Percentiles rank a stretch among this genome's conserved stretches.
phyloP scores from a whole-genome alignment of 352 stramenopile genomes.

The Poterioochromonas sp. region DNA sequence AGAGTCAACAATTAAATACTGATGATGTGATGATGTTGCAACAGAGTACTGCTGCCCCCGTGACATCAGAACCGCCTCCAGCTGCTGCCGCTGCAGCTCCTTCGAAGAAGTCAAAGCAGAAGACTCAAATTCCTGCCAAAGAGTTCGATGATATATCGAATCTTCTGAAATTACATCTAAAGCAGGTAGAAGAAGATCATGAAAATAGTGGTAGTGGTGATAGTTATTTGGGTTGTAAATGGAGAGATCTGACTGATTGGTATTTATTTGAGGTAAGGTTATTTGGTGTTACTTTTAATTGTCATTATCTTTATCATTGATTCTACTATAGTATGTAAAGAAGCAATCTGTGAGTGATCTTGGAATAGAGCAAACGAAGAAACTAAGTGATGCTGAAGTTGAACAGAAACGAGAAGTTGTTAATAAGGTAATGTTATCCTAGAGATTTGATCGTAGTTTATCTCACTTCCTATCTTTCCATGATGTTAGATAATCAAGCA shows the following conservation, averaged over 20 bases:
- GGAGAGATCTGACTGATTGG: background rate
- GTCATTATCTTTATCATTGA: too few species aligned
- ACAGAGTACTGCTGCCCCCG: background rate
- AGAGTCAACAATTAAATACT: conserved; percentile 32
- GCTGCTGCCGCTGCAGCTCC: conserved; percentile 33
- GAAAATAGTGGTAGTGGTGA: background rate
- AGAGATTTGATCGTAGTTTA: background rate
- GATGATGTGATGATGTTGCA: background rate
- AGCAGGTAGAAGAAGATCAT: background rate
- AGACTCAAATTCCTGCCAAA: background rate
- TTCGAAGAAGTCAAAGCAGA: background rate
- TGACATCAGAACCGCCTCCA: background rate
- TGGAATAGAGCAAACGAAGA: background rate
- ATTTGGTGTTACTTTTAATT: too few species aligned
- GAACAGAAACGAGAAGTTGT: background rate
- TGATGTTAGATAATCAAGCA: background rate
- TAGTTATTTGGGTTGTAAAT: background rate
- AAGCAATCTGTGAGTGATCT: too few species aligned
- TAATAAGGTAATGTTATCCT: background rate
- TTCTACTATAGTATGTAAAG: too few species aligned
- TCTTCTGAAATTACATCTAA: background rate
- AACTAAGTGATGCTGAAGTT: background rate
- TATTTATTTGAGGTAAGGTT: too few species aligned
- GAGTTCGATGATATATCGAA: background rate
- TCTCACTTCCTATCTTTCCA: background rate